A percentile compares a stretch with the other conserved stretches of the same genome.
Evolutionary conservation across 306 rosid species (phyloP).

Genomic region (Dryas octopetala): DNA sequence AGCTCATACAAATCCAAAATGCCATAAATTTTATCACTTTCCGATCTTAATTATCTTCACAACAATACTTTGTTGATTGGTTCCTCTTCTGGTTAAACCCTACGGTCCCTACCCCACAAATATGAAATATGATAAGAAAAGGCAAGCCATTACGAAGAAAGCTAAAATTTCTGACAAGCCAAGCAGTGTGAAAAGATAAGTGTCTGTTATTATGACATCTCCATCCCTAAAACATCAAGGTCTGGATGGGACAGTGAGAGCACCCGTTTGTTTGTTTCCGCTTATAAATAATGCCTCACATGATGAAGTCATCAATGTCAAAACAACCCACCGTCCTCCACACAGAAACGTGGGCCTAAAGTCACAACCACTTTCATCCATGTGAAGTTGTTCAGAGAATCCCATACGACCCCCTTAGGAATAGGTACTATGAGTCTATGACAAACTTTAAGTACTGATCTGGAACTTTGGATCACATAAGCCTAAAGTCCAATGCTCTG

Average conservation of each 20-base stretch:
- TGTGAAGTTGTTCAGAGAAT: slow-evolving; percentile 28
- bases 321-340: too few relatives aligned
- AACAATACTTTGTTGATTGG: not conserved
- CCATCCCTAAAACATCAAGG: not conserved
- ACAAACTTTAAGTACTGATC: not conserved
- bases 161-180: not conserved
- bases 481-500: not conserved
- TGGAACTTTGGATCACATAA: not conserved
- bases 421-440: too few relatives aligned
- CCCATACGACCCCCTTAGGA: not conserved
- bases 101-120: not conserved
- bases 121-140: not conserved
- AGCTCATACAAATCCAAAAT: too few relatives aligned
- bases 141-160: not conserved
- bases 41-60: too few relatives aligned
- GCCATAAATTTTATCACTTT: too few relatives aligned
- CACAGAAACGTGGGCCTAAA: slow-evolving; percentile 19
- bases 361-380: not conserved
- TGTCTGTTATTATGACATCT: not conserved
- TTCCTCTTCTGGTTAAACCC: not conserved
- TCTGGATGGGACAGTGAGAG: slow-evolving; percentile 2
- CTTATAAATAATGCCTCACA: slow-evolving; percentile 10
- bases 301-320: not conserved
- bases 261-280: slow-evolving; percentile 15
- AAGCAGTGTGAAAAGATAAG: not conserved